Evolutionary conservation across 768 basidiomycete species (phyloP).

Genomic region (Lentinula aciculospora): DNA sequence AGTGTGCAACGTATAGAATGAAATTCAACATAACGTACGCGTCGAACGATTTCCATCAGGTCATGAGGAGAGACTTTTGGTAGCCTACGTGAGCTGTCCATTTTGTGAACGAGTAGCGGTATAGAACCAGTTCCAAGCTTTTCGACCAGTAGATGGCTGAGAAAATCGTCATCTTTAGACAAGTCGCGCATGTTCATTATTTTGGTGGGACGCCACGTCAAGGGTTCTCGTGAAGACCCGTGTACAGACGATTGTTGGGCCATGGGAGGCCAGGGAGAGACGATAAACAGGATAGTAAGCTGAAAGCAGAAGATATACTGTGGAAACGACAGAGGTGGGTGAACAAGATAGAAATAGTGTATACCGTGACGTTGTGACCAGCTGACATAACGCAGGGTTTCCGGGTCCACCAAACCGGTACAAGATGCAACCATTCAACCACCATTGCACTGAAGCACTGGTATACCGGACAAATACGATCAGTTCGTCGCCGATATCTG

Average conservation of each 20-base stretch:
- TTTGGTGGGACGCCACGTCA: constrained; percentile 77
- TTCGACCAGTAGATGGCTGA: constrained; percentile 84
- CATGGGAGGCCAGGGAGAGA: constrained; percentile 17
- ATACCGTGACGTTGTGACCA: neutral
- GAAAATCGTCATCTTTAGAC: constrained; percentile 86
- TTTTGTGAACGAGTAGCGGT: constrained; percentile 86
- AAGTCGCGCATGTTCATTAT: constrained; percentile 90
- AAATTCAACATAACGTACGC: constrained; percentile 43
- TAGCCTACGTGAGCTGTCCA: constrained; percentile 72
- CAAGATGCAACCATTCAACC: neutral
- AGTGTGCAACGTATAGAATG: constrained; percentile 21
- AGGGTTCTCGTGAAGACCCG: constrained; percentile 20
- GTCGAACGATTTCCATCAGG: constrained; percentile 68
- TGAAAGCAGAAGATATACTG: too few species aligned
- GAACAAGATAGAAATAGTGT: neutral
- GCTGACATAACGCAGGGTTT: neutral
- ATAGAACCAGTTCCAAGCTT: constrained; percentile 77
- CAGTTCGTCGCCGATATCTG: neutral
- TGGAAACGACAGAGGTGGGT: too few species aligned
- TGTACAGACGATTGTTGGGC: constrained; percentile 12
- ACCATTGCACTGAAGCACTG: too few species aligned
- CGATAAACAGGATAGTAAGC: constrained; percentile 13
- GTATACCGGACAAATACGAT: too few species aligned
- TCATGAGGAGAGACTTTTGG: constrained; percentile 70
- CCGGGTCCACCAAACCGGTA: neutral